These are phyloP conservation scores for Alternaria alternata DNA, from an alignment of 2,329 filamentous ascomycete genomes.

Conservation along the genomic window DNA sequence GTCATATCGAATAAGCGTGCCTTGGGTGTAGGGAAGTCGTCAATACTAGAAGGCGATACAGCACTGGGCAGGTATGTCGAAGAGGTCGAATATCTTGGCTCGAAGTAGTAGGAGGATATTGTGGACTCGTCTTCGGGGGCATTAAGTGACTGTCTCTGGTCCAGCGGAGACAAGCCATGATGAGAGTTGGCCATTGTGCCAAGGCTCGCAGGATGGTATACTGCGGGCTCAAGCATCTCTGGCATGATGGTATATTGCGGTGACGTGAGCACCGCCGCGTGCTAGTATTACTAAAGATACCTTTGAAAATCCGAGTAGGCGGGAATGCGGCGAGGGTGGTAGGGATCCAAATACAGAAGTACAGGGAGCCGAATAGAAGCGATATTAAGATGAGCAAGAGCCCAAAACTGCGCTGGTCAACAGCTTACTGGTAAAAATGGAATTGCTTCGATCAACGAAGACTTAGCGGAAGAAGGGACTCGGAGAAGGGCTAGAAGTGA, in stretches of 20 bases:
- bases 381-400: slow-evolving; percentile 49
- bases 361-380: slow-evolving; percentile 31
- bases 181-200: slow-evolving; percentile 36
- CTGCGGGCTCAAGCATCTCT: slow-evolving; percentile 57
- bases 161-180: slow-evolving; percentile 60
- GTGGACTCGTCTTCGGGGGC: slow-evolving; percentile 61
- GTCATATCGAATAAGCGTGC: slow-evolving; percentile 66
- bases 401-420: slow-evolving; percentile 53
- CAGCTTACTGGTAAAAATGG: slow-evolving; percentile 51
- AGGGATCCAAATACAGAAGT: slow-evolving; percentile 32
- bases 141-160: slow-evolving; percentile 66
- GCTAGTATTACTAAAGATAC: slow-evolving; percentile 49
- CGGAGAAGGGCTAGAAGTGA: slow-evolving; percentile 46
- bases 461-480: slow-evolving; percentile 34
- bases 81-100: slow-evolving; percentile 45
- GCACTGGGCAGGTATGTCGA: slow-evolving; percentile 42
- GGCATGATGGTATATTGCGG: slow-evolving; percentile 55
- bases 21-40: slow-evolving; percentile 76
- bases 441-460: slow-evolving; percentile 58
- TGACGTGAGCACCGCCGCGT: slow-evolving; percentile 49
- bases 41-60: slow-evolving; percentile 56
- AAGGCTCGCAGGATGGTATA: slow-evolving; percentile 53
- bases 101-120: slow-evolving; percentile 50
- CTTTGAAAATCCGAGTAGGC: slow-evolving; percentile 36
- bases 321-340: slow-evolving; percentile 25